A percentile compares a stretch with the other conserved stretches of the same genome.
Conservation (phyloP, 2,329 filamentous ascomycete species). For the Calonectria henricotiae region DNA sequence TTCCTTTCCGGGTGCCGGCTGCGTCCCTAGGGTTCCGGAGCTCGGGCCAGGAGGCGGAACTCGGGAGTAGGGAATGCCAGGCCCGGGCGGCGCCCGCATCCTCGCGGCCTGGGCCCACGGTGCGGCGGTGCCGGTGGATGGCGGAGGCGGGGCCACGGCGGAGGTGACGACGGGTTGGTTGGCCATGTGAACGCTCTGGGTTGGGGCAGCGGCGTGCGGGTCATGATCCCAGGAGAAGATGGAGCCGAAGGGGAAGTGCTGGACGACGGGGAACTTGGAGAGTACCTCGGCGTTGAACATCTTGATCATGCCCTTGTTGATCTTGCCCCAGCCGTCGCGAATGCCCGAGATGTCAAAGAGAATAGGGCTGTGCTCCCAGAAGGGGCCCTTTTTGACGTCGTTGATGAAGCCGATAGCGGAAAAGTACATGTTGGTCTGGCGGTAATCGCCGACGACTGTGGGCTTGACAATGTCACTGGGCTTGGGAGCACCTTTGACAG, state of each 20-base stretch:
- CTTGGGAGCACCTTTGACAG: slow-evolving; percentile 79
- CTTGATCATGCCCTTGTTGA: slow-evolving; percentile 99
- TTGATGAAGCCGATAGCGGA: slow-evolving; percentile 97
- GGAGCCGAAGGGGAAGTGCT: slow-evolving; percentile 90
- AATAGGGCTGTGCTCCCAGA: slow-evolving; percentile 97
- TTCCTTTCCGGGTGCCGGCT: slow-evolving; percentile 43
- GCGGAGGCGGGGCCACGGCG: slow-evolving; percentile 47
- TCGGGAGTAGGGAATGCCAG: slow-evolving; percentile 62
- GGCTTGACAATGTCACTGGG: slow-evolving; percentile 79
- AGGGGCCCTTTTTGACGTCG: slow-evolving; percentile 95
- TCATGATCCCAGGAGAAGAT: slow-evolving; percentile 85
- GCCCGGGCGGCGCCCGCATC: slow-evolving; percentile 57
- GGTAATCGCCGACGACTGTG: slow-evolving; percentile 76
- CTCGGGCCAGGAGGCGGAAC: slow-evolving; percentile 54
- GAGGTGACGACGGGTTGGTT: slow-evolving; percentile 65
- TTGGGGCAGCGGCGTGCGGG: slow-evolving; percentile 69
- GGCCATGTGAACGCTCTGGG: slow-evolving; percentile 71
- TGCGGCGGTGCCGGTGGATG: slow-evolving; percentile 59
- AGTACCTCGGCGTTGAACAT: slow-evolving; percentile 99
- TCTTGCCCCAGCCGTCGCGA: slow-evolving; percentile 95
- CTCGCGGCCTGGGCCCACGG: slow-evolving; percentile 64
- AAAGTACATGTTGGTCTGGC: slow-evolving; percentile 88
- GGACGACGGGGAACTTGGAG: slow-evolving; percentile 97
- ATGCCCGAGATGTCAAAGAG: slow-evolving; percentile 96
- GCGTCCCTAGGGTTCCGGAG: slow-evolving; percentile 49